A percentile compares a stretch with the other conserved stretches of the same genome.
Conservation (phyloP, 768 basidiomycete species). For the Wakefieldia striispora region DNA sequence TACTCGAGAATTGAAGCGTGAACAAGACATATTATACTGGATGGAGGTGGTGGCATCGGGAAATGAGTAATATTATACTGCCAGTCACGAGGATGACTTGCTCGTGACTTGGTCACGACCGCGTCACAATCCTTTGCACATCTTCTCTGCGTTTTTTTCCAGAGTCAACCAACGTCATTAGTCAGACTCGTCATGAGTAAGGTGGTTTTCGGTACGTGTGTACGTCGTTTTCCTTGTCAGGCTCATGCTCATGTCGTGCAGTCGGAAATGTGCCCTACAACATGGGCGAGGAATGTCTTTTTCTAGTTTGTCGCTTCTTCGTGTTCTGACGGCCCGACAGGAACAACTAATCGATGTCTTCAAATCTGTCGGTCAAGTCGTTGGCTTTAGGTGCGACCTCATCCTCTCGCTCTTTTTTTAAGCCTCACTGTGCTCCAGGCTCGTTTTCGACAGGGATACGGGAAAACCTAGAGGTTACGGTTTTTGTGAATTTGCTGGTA, state of each 20-base stretch:
- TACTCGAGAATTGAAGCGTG: neutral
- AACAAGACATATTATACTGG: neutral
- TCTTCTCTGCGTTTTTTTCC: neutral
- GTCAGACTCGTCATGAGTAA: constrained; percentile 49
- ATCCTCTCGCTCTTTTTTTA: neutral
- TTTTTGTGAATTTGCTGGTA: constrained; percentile 91
- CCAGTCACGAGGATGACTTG: neutral
- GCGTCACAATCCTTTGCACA: constrained; percentile 3
- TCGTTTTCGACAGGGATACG: constrained; percentile 90
- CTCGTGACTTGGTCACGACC: constrained; percentile 16
- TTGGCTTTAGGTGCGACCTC: constrained; percentile 73
- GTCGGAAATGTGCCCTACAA: constrained; percentile 91
- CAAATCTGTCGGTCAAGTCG: constrained; percentile 83
- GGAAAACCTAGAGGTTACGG: constrained; percentile 94
- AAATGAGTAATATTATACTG: neutral
- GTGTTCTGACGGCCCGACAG: constrained; percentile 31
- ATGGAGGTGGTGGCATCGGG: too few species aligned
- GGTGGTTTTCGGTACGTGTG: constrained; percentile 64
- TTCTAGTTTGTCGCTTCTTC: neutral
- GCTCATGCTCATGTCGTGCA: constrained; percentile 24
- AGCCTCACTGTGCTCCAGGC: constrained; percentile 39
- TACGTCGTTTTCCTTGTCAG: neutral
- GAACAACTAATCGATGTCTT: constrained; percentile 87
- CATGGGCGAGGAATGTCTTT: constrained; percentile 64
- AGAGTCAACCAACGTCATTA: neutral